A percentile compares a stretch with the other conserved stretches of the same genome.
These are phyloP conservation scores for Leishmania braziliensis DNA, from an alignment of 208 protist species.

Conservation along the genomic window DNA sequence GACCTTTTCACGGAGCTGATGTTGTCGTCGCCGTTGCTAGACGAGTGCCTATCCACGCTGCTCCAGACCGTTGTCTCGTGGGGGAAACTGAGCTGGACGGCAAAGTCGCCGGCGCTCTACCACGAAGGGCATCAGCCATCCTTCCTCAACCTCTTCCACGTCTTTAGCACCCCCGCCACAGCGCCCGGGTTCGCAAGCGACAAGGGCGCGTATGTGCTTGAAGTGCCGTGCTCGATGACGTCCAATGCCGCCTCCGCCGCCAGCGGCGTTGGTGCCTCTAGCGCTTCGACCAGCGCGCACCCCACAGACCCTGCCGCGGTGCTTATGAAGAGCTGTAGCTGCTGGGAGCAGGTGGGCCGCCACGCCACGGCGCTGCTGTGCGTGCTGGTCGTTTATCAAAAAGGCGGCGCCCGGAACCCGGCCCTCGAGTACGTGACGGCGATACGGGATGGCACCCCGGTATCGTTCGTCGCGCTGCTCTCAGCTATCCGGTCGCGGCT, in stretches of 20 bases:
- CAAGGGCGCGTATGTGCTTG: constrained; percentile 16
- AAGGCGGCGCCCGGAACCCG: constrained; percentile 59
- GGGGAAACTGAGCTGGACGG: constrained; percentile 30
- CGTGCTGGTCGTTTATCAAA: constrained; percentile 67
- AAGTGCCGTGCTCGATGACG: constrained; percentile 8
- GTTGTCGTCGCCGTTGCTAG: constrained; percentile 47
- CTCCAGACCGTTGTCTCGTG: constrained; percentile 59
- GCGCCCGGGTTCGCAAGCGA: background rate
- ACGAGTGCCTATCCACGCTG: constrained; percentile 41
- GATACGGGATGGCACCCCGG: constrained; percentile 26
- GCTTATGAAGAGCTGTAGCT: constrained; percentile 35
- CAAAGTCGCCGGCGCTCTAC: constrained; percentile 40
- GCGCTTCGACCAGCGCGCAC: background rate
- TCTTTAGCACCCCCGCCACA: constrained; percentile 18
- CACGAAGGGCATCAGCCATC: constrained; percentile 38
- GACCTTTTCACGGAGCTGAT: constrained; percentile 84
- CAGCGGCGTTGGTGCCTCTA: background rate
- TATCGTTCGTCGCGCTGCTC: constrained; percentile 54
- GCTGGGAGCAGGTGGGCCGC: constrained; percentile 45
- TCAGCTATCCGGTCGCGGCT: constrained; percentile 39
- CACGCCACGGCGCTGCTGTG: constrained; percentile 66
- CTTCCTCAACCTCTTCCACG: constrained; percentile 44
- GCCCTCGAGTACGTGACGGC: constrained; percentile 48
- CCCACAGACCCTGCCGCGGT: constrained; percentile 27
- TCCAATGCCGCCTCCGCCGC: background rate